Evolutionary conservation across 2,329 filamentous ascomycete species (phyloP), one percentile per base, ranked within the genome.

Genomic region (Diaporthe helianthi): DNA sequence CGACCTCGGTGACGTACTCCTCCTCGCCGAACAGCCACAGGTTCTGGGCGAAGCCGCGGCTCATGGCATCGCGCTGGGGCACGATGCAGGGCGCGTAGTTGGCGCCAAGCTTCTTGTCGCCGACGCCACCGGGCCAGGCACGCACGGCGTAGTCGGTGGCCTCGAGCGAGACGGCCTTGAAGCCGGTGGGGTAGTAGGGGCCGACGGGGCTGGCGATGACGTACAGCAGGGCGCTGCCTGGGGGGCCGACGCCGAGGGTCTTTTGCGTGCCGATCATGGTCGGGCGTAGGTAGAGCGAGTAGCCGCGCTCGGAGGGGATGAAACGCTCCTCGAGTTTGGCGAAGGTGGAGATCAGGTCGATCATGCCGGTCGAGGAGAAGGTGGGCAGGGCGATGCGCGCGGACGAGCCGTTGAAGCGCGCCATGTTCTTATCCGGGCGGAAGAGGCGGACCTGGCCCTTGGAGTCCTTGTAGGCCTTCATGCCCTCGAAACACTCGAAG

Each of bases 51-150:
- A 94, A 97, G 26, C 96, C 96, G 68, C 94, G 89, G 80, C 90
- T 92, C 54, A 94, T 93, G 51, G 96, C 96, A 82, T 97, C 89
- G 76, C 96, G 88, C 83, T 99, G 96, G 22, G 96, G 96, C n/a
- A 98, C 85, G 76, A 99, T 95, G 84, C 96, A 98, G 7, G 96
- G 96, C n/a, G 96, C 96, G 80, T 99, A 99, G 87, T 99, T 99
- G 77, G 95, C 96, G 72, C 96, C 96, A 41, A 99, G 90, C 85
- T 99, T 99, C 89, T 96, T 97, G 85, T 98, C 94, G 76, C 96
- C 96, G 38, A 98, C 95, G 78, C 96, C 96, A 71, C 96, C 96
- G 55, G 96, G 96, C 96, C 96, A 99, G 69, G 96, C 96, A 74
- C 96, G 93, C 72, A 98, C 94, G 67, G 95, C 95, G 80, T 98